Evolutionary conservation across 352 stramenopile genomes (phyloP).

Genomic region (Phytophthora citrophthora): DNA sequence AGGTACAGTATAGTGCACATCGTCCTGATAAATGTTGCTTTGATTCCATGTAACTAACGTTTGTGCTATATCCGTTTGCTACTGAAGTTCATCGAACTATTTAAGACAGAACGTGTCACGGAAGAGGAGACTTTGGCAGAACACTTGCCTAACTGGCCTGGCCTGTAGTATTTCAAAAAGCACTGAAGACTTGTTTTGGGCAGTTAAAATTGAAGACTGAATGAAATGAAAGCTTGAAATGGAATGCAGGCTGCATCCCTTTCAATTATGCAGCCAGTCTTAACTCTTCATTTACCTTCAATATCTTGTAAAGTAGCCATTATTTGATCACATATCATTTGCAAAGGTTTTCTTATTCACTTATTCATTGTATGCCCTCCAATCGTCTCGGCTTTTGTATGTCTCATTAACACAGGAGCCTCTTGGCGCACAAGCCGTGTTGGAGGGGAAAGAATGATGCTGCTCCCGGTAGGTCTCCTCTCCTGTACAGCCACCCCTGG

Average conservation of each 20-base stretch:
- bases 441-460: constrained; percentile 49
- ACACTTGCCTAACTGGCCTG: constrained; percentile 71
- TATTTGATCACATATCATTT: background rate
- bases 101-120: constrained; percentile 80
- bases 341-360: constrained; percentile 8
- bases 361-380: constrained; percentile 16
- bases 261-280: too few relatives aligned
- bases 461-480: constrained; percentile 41
- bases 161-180: constrained; percentile 29
- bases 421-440: constrained; percentile 38
- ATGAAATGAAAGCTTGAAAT: too few relatives aligned
- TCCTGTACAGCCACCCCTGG: background rate
- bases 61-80: constrained; percentile 1
- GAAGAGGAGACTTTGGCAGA: constrained; percentile 52
- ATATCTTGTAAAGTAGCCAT: constrained; percentile 1
- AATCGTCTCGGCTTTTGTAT: constrained; percentile 32
- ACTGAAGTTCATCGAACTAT: constrained; percentile 82
- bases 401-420: constrained; percentile 19
- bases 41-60: background rate
- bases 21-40: too few relatives aligned
- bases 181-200: too few relatives aligned
- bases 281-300: background rate
- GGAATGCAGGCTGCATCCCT: too few relatives aligned
- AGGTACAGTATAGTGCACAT: constrained; percentile 36
- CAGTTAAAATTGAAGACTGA: too few relatives aligned